These are phyloP conservation scores for Schwanniomyces etchellsii DNA, from an alignment of 1,139 yeast species.

Conservation along the genomic window DNA sequence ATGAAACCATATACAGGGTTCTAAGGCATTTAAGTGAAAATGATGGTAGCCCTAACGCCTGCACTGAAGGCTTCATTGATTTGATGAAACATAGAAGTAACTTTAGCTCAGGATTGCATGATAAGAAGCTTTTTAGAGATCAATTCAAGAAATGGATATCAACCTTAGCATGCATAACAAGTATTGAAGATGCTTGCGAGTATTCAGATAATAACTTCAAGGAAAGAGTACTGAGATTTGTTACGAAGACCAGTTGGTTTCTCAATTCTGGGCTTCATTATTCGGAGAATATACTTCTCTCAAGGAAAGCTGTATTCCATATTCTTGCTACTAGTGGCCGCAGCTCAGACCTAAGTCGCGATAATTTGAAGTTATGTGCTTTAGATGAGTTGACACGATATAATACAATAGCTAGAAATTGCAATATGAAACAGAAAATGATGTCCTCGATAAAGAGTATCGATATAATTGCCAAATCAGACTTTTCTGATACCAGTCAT, in stretches of 20 bases:
- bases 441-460: slow-evolving; percentile 45
- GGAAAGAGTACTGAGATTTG: slow-evolving; percentile 7
- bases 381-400: slow-evolving; percentile 38
- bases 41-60: slow-evolving; percentile 7
- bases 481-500: slow-evolving; percentile 8
- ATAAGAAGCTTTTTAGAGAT: slow-evolving; percentile 12
- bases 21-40: slow-evolving; percentile 37
- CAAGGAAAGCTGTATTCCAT: slow-evolving; percentile 32
- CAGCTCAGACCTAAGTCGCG: neutral
- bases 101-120: slow-evolving; percentile 4
- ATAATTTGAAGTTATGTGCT: slow-evolving; percentile 19
- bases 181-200: slow-evolving; percentile 16
- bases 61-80: slow-evolving; percentile 15
- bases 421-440: slow-evolving; percentile 39
- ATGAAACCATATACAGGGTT: slow-evolving; percentile 41
- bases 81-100: slow-evolving; percentile 11
- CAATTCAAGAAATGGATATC: slow-evolving; percentile 24
- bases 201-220: slow-evolving; percentile 3
- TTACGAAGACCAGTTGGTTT: slow-evolving; percentile 31
- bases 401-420: slow-evolving; percentile 31
- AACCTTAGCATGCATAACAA: slow-evolving; percentile 28
- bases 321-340: slow-evolving; percentile 8
- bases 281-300: slow-evolving; percentile 36
- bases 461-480: slow-evolving; percentile 25
- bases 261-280: slow-evolving; percentile 22